These are phyloP conservation scores for Chloromonas sp. DNA, from an alignment of 163 green algal species.

Conservation along the genomic window DNA sequence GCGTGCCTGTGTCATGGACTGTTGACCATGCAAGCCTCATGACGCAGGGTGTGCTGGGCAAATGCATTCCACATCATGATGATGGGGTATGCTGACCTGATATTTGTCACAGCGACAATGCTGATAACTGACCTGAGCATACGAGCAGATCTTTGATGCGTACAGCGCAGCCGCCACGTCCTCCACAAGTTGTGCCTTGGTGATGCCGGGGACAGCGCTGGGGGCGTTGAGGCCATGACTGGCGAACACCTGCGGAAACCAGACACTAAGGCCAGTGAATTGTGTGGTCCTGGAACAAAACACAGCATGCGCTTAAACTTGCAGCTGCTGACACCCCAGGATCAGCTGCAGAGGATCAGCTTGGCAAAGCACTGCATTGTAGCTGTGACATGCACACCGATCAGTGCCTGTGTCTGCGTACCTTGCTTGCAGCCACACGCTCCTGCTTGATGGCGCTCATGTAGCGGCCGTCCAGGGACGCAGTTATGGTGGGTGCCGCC, in stretches of 20 bases:
- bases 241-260: conserved; percentile 6
- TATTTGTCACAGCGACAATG: too few relatives aligned
- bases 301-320: too few relatives aligned
- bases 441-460: conserved; percentile 87
- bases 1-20: too few relatives aligned
- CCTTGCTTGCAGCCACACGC: conserved; percentile 54
- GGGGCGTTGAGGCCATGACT: conserved; percentile 31
- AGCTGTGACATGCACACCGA: too few relatives aligned
- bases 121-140: conserved; percentile 26
- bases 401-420: conserved; percentile 1
- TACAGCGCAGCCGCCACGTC: conserved; percentile 89
- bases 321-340: too few relatives aligned
- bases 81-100: too few relatives aligned
- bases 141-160: conserved; percentile 88
- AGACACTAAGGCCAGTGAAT: background rate
- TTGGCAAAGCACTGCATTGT: too few relatives aligned
- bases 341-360: too few relatives aligned
- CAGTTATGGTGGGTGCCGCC: conserved; percentile 88
- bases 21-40: too few relatives aligned
- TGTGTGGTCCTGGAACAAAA: too few relatives aligned
- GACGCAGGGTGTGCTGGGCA: too few relatives aligned
- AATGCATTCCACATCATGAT: too few relatives aligned
- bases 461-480: conserved; percentile 87
- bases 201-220: conserved; percentile 40
- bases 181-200: conserved; percentile 86